Conservation (phyloP, 1,284 basidiomycete genomes). For the Psilocybe mexicana region DNA sequence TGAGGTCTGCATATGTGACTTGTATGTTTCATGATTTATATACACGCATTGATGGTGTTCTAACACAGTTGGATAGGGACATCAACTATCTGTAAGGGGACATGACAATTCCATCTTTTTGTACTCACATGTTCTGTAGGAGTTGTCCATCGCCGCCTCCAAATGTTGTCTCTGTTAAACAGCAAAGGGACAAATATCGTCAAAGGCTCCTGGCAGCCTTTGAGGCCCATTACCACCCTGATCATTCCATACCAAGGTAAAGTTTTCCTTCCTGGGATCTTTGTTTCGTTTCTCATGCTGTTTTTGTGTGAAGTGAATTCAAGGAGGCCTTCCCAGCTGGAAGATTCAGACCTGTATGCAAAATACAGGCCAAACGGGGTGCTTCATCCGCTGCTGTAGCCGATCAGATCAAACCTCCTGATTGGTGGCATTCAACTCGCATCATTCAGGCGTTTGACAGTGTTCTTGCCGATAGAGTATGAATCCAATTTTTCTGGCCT, state of each 20-base stretch:
- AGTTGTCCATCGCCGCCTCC: conserved; percentile 79
- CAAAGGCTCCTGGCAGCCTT: conserved; percentile 77
- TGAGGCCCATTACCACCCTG: conserved; percentile 82
- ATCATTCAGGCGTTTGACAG: conserved; percentile 89
- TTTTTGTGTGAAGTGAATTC: conserved; percentile 64
- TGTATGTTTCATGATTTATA: conserved; percentile 53
- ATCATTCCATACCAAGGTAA: conserved; percentile 77
- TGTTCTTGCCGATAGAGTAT: conserved; percentile 84
- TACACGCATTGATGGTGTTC: background rate
- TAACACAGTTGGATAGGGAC: conserved; percentile 51
- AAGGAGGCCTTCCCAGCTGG: conserved; percentile 95
- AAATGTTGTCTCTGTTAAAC: conserved; percentile 79
- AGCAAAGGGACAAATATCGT: conserved; percentile 83
- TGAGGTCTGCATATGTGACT: conserved; percentile 89
- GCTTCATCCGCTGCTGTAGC: conserved; percentile 79
- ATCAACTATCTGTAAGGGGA: conserved; percentile 79
- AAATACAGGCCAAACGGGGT: conserved; percentile 80
- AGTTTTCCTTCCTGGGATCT: conserved; percentile 7
- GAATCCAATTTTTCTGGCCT: conserved; percentile 14
- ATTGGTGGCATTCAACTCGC: conserved; percentile 91
- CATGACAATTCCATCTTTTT: background rate
- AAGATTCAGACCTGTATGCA: conserved; percentile 80
- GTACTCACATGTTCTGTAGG: conserved; percentile 31
- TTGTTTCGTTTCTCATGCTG: conserved; percentile 7
- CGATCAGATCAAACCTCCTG: conserved; percentile 83